Base-by-base conservation (phyloP, 2,329 filamentous ascomycete species). In the Cladorrhinum sp. region DNA sequence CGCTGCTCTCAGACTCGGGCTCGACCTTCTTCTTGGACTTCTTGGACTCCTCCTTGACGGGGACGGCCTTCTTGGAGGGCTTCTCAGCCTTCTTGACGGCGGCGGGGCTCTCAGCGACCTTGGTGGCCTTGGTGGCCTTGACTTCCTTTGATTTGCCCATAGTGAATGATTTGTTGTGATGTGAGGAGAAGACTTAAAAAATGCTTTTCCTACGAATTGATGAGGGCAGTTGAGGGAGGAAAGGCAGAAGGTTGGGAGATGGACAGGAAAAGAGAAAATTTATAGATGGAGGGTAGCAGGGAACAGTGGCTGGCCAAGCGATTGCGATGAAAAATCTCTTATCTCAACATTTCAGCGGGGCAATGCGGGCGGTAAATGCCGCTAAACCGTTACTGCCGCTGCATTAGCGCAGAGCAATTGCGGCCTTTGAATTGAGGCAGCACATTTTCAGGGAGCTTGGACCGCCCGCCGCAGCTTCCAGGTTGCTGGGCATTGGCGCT, bases 111-210 rank as follows among this genome's bases (percentile, higher is more conserved):
- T 77, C 74, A 67, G 76, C 71, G 68, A 72, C 73, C 71, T 77
- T 84, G 53, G 71, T 45, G 18, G 72, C 71, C 76, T 84, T 84
- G 73, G 76, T 83, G 70, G 73, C 72, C 77, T 85, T 85, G 74
- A 79, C 78, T 72, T 87, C 81, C 79, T 89, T 89, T 58, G 80
- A 77, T 78, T 89, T 89, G 75, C 80, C 85, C 86, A 89, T 89
- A 75, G 76, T 62, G 63, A 62, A 62, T 68, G 63, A 65, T 59
- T 55, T 63, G 59, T 56, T 55, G 51, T 50, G 48, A 45, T 51
- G 55, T 62, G 52, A 63, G 60, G 61, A 63, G 65, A 66, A 58
- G 55, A 63, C 62, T 41, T 59, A 63, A 57, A 59, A 57, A 41
- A 22, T 57, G 51, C 63, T 58, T 61, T 60, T 53, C 52, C 59